phyloP scores from a whole-genome alignment of 805 yeast species.

The Candida ulmi region DNA sequence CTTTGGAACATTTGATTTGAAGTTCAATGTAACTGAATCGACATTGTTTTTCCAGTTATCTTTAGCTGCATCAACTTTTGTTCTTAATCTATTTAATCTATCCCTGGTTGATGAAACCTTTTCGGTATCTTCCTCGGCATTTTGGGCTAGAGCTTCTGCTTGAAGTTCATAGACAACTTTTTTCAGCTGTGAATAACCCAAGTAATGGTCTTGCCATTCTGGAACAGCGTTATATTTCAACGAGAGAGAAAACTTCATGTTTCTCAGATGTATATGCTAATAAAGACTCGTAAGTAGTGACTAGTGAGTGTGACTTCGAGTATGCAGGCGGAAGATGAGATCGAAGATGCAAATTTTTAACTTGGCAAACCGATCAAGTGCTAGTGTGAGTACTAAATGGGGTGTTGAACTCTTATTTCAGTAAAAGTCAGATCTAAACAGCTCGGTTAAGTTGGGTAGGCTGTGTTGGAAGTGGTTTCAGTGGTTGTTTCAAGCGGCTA shows the following conservation, averaged over 20 bases:
- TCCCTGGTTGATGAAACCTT: not conserved
- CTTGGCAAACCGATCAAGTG: too few relatives aligned
- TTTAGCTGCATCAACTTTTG: not conserved
- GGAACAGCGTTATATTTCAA: slow-evolving; percentile 69
- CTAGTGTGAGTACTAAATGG: too few relatives aligned
- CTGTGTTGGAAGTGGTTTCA: too few relatives aligned
- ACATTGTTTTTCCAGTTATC: not conserved
- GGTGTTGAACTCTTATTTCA: too few relatives aligned
- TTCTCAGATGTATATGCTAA: not conserved
- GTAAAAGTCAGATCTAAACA: too few relatives aligned
- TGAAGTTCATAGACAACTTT: slow-evolving; percentile 52
- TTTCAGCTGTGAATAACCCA: slow-evolving; percentile 60
- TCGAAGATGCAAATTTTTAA: too few relatives aligned
- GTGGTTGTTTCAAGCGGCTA: too few relatives aligned
- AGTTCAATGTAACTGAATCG: not conserved
- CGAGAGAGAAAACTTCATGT: slow-evolving; percentile 68
- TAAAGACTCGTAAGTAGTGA: too few relatives aligned
- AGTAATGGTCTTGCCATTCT: slow-evolving; percentile 81
- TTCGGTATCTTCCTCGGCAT: not conserved
- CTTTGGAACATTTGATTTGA: not conserved
- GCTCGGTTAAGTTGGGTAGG: too few relatives aligned
- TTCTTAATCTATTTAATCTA: not conserved
- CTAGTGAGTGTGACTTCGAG: too few relatives aligned
- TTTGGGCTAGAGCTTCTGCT: slow-evolving; percentile 24
- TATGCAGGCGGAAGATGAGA: too few relatives aligned